A percentile compares a stretch with the other conserved stretches of the same genome.
Conservation (phyloP, 768 basidiomycete genomes). For the Mycena venus region DNA sequence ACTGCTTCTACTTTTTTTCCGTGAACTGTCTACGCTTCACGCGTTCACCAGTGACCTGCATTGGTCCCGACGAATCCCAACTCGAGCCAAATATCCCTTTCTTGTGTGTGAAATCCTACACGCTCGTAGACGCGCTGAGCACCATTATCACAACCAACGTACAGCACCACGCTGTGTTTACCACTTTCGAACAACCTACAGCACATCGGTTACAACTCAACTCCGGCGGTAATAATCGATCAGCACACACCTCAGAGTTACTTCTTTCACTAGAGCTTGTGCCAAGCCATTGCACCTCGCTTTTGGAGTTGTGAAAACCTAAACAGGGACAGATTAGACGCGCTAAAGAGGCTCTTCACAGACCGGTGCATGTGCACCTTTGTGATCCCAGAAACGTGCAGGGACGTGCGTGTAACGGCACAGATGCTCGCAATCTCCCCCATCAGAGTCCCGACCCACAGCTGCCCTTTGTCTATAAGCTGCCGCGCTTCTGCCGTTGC, state of each 20-base stretch:
- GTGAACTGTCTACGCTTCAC: neutral
- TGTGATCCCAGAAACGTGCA: constrained; percentile 65
- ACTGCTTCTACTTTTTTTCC: neutral
- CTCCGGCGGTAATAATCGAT: neutral
- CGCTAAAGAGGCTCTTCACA: neutral
- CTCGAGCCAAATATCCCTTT: constrained; percentile 64
- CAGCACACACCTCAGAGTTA: constrained; percentile 56
- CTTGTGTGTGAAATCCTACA: constrained; percentile 63
- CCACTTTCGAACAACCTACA: constrained; percentile 57
- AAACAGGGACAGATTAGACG: neutral
- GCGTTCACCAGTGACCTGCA: constrained; percentile 66
- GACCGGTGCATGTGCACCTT: constrained; percentile 64
- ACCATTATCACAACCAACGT: constrained; percentile 65
- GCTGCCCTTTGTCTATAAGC: constrained; percentile 61
- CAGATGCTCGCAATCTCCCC: constrained; percentile 63
- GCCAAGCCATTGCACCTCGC: constrained; percentile 65
- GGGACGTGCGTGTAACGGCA: constrained; percentile 67
- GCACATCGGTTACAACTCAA: constrained; percentile 19
- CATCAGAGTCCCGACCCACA: constrained; percentile 61
- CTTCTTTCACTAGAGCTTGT: constrained; percentile 62
- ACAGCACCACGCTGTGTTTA: constrained; percentile 65
- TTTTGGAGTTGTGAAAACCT: constrained; percentile 40
- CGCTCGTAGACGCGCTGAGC: constrained; percentile 67
- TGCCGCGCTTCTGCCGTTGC: constrained; percentile 60
- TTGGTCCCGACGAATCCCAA: constrained; percentile 63